Conservation (phyloP, 208 protist genomes). For the Naegleria fowleri region DNA sequence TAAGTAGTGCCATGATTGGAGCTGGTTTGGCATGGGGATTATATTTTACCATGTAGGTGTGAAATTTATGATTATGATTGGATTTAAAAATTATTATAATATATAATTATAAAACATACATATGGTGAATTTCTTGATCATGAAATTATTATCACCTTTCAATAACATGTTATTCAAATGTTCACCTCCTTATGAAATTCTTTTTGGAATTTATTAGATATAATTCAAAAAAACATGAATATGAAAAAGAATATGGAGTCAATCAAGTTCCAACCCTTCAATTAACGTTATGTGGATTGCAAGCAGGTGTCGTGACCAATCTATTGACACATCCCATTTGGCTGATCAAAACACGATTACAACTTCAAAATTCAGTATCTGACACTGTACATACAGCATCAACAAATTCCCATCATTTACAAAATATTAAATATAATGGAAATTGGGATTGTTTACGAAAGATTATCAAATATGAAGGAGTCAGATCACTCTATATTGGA, state of each 20-base stretch:
- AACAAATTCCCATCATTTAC: too few species aligned
- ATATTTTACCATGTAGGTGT: constrained; percentile 13
- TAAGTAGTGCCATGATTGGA: background rate
- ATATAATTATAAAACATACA: too few species aligned
- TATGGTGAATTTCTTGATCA: too few species aligned
- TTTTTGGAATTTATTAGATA: too few species aligned
- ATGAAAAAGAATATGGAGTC: background rate
- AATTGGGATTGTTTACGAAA: constrained; percentile 25
- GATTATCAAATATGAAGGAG: constrained; percentile 34
- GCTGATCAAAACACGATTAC: constrained; percentile 58
- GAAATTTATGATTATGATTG: too few species aligned
- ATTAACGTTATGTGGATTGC: constrained; percentile 15
- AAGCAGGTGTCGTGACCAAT: constrained; percentile 40
- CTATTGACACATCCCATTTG: constrained; percentile 53
- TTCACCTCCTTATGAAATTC: too few species aligned
- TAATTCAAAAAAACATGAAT: background rate
- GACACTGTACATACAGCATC: background rate
- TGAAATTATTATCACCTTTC: too few species aligned
- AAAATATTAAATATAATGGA: constrained; percentile 28
- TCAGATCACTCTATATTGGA: constrained; percentile 34
- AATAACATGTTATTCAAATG: too few species aligned
- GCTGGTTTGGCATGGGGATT: background rate
- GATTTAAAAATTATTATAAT: too few species aligned
- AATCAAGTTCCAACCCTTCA: background rate
- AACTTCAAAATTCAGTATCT: constrained; percentile 39